Percentiles rank a stretch among this genome's conserved stretches.
These are phyloP conservation scores for Ceriops tagal DNA, from an alignment of 345 rosid genomes.

Conservation along the genomic window DNA sequence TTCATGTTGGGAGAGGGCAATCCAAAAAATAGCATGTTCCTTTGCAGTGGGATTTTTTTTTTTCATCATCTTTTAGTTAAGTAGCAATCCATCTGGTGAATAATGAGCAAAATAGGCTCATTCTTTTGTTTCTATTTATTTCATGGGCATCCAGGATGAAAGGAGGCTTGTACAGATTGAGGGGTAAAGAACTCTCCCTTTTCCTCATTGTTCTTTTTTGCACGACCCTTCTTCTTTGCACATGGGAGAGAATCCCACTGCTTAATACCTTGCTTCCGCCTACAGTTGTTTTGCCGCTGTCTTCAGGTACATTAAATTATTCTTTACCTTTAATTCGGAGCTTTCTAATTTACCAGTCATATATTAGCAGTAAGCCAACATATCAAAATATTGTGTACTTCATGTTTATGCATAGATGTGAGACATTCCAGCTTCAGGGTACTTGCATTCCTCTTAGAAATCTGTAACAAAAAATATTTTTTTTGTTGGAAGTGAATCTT, in stretches of 20 bases:
- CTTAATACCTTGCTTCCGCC: slow-evolving; percentile 48
- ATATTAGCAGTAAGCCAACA: background rate
- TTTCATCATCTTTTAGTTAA: no score
- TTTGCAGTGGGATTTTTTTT: no score
- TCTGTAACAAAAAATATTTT: no score
- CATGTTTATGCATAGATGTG: no score
- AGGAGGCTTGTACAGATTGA: slow-evolving; percentile 39
- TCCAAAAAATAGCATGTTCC: no score
- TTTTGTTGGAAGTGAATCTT: no score
- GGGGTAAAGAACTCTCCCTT: slow-evolving; percentile 47
- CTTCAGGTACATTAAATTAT: slow-evolving; percentile 37
- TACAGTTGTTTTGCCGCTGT: slow-evolving; percentile 37
- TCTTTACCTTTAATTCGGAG: background rate
- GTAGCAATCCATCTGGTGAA: no score
- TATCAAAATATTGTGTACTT: no score
- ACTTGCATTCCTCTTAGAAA: no score
- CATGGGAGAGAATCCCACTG: slow-evolving; percentile 55
- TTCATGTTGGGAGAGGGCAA: no score
- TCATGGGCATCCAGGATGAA: slow-evolving; percentile 45
- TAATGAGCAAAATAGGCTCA: no score
- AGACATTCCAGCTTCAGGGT: no score
- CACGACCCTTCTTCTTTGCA: slow-evolving; percentile 50
- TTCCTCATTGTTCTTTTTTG: slow-evolving; percentile 52
- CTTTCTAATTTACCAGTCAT: background rate
- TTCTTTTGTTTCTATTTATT: background rate